Evolutionary conservation across 1,139 yeast species (phyloP).

Genomic region (Petasospora fabianii): DNA sequence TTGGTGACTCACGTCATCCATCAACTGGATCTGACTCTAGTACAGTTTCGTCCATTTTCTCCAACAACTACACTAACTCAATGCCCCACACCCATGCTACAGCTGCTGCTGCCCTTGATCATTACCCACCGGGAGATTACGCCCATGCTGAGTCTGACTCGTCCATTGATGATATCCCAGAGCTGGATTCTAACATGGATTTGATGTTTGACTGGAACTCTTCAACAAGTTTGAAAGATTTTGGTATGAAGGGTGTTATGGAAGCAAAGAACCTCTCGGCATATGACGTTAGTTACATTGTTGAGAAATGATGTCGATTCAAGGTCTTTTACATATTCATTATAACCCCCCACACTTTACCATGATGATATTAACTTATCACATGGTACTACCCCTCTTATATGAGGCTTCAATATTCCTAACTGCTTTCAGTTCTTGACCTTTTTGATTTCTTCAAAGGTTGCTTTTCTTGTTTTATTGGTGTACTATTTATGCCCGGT

Average conservation of each 20-base stretch:
- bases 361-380: no score
- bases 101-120: constrained; percentile 5
- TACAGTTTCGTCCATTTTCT: constrained; percentile 10
- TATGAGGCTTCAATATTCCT: no score
- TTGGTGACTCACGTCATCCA: constrained; percentile 2
- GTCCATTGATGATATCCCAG: constrained; percentile 13
- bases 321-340: no score
- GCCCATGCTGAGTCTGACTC: constrained; percentile 10
- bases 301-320: constrained; percentile 5
- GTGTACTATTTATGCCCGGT: no score
- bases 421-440: no score
- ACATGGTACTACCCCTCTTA: no score
- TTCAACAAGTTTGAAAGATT: constrained; percentile 1
- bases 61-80: constrained; percentile 8
- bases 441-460: no score
- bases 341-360: no score
- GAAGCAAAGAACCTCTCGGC: constrained; percentile 3
- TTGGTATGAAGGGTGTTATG: constrained; percentile 2
- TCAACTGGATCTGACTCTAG: constrained; percentile 8
- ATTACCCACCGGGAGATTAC: background rate
- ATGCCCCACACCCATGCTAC: constrained; percentile 1
- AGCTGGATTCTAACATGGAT: constrained; percentile 9
- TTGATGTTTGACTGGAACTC: constrained; percentile 14
- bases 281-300: constrained; percentile 6
- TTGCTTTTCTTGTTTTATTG: no score